phyloP scores from a whole-genome alignment of 768 basidiomycete species.

The Podaxis sp. region DNA sequence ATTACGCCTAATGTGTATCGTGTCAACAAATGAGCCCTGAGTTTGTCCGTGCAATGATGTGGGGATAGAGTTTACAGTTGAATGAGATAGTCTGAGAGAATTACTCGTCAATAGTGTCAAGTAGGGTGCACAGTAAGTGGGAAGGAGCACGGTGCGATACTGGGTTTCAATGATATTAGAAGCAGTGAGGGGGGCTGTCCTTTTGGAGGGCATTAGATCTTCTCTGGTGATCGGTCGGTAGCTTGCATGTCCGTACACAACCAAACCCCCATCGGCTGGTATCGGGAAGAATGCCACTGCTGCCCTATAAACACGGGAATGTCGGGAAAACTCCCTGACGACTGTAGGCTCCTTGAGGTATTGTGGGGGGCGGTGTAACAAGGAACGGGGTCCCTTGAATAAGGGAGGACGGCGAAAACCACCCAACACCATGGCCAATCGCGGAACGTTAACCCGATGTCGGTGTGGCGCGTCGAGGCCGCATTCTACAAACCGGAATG shows the following conservation, averaged over 20 bases:
- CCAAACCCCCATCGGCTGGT: not conserved
- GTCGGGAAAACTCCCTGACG: not conserved
- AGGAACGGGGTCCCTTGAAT: not conserved
- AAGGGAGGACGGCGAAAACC: not conserved
- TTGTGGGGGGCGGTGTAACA: not conserved
- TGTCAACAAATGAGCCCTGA: not conserved
- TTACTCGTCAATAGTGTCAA: no score
- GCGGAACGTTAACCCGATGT: not conserved
- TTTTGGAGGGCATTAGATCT: not conserved
- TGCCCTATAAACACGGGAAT: not conserved
- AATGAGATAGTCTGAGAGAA: no score
- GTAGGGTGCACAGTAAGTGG: no score
- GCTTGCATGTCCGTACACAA: not conserved
- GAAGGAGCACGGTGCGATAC: no score
- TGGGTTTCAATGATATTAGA: no score
- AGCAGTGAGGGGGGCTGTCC: no score
- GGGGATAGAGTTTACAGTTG: no score
- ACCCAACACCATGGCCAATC: not conserved
- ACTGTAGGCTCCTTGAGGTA: no score
- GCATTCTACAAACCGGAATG: not conserved
- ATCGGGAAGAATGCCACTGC: not conserved
- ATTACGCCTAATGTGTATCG: not conserved
- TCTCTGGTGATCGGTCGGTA: not conserved
- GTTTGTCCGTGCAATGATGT: not conserved
- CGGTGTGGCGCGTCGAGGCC: not conserved